These are phyloP conservation scores for Macrolepiota dolichaula DNA, from an alignment of 768 basidiomycete species.

Conservation along the genomic window DNA sequence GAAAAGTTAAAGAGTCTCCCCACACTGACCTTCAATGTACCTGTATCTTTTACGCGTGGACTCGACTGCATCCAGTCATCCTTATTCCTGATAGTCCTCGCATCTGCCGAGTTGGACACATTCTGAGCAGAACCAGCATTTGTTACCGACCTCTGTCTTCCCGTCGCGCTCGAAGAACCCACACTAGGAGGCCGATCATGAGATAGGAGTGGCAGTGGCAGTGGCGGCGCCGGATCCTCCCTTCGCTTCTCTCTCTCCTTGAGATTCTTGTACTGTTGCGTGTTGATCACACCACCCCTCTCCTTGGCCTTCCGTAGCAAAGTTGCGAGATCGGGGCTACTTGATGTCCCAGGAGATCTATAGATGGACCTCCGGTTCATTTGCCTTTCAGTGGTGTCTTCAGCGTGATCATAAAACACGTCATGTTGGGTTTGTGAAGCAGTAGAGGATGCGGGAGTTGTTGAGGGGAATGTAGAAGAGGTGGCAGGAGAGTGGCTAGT, in stretches of 20 bases:
- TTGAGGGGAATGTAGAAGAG: constrained; percentile 35
- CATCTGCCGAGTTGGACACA: not conserved
- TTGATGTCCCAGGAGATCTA: constrained; percentile 83
- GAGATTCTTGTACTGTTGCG: constrained; percentile 23
- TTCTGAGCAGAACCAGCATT: not conserved
- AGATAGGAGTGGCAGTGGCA: constrained; percentile 42
- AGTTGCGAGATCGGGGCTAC: constrained; percentile 89
- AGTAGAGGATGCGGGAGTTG: constrained; percentile 1
- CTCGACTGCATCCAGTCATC: constrained; percentile 8
- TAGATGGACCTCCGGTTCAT: constrained; percentile 83
- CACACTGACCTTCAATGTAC: constrained; percentile 43
- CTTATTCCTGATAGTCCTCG: not conserved
- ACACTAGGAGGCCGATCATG: constrained; percentile 25
- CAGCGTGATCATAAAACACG: constrained; percentile 4
- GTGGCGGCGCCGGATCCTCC: constrained; percentile 39
- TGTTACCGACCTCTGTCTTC: constrained; percentile 4
- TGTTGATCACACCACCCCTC: constrained; percentile 42
- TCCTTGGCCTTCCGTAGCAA: constrained; percentile 82
- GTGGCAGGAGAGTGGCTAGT: constrained; percentile 42
- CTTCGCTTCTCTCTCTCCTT: constrained; percentile 26
- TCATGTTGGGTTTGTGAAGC: constrained; percentile 3
- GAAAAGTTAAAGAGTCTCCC: not conserved
- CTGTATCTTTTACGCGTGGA: constrained; percentile 17
- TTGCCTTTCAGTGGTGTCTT: constrained; percentile 31
- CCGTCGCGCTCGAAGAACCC: not conserved